Evolutionary conservation across 2,329 filamentous ascomycete species (phyloP).

Genomic region (Phyllosticta capitalensis): DNA sequence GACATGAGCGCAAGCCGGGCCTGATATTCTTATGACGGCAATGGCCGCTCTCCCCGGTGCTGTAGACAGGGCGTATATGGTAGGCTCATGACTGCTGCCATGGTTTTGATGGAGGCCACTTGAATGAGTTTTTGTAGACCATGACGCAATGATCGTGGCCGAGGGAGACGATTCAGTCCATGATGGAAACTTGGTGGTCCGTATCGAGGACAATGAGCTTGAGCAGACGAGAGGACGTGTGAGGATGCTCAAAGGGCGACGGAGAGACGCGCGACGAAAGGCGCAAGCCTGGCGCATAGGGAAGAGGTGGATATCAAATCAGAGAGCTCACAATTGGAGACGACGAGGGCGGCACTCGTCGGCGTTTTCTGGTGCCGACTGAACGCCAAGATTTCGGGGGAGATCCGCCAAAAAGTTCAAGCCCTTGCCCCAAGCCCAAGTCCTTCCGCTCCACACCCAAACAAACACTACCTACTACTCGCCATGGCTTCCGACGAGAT

Average conservation of each 20-base stretch:
- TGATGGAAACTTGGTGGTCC: neutral
- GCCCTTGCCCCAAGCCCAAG: neutral
- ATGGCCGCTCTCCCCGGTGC: constrained; percentile 80
- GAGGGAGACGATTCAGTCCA: neutral
- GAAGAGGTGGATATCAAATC: neutral
- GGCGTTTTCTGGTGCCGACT: neutral
- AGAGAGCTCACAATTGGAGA: neutral
- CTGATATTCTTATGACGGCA: constrained; percentile 80
- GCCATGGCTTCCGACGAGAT: constrained; percentile 68
- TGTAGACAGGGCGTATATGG: constrained; percentile 88
- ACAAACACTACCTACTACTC: neutral
- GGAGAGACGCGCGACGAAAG: neutral
- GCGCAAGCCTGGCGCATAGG: neutral
- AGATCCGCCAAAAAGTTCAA: neutral
- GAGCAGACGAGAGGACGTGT: neutral
- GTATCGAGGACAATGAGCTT: neutral
- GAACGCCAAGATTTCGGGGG: neutral
- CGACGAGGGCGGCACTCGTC: neutral
- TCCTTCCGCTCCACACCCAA: neutral
- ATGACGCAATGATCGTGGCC: neutral
- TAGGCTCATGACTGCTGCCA: constrained; percentile 28
- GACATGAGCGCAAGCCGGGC: constrained; percentile 62
- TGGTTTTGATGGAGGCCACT: neutral
- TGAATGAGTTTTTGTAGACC: neutral
- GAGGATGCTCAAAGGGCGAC: neutral